Conservation (phyloP, 1,284 basidiomycete genomes). For the Hemileia vastatrix region DNA sequence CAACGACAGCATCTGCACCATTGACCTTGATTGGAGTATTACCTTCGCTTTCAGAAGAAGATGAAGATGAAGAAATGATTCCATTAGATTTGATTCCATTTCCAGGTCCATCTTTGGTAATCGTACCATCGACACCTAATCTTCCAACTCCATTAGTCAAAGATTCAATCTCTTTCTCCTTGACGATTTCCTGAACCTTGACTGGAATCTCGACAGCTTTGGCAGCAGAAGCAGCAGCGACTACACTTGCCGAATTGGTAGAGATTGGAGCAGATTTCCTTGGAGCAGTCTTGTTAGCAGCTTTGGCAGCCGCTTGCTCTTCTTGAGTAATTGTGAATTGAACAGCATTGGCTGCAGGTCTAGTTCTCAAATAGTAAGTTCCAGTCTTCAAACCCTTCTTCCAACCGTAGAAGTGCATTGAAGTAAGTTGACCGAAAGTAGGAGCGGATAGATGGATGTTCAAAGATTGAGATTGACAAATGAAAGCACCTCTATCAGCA, state of each 20-base stretch:
- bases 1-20: slow-evolving; percentile 21
- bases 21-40: slow-evolving; percentile 26
- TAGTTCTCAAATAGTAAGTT: slow-evolving; percentile 79
- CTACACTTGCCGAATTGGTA: slow-evolving; percentile 3
- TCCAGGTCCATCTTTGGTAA: slow-evolving; percentile 38
- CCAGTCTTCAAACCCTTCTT: slow-evolving; percentile 99
- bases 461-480: slow-evolving; percentile 73
- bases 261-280: neutral
- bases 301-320: slow-evolving; percentile 59
- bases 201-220: slow-evolving; percentile 7
- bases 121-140: slow-evolving; percentile 37
- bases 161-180: neutral
- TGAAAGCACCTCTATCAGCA: slow-evolving; percentile 95
- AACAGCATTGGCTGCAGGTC: slow-evolving; percentile 87
- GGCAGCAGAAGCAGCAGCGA: slow-evolving; percentile 10
- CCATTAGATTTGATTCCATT: slow-evolving; percentile 8
- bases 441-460: slow-evolving; percentile 91
- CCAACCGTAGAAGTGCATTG: slow-evolving; percentile 99
- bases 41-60: slow-evolving; percentile 19
- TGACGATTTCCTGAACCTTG: neutral
- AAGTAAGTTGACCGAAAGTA: slow-evolving; percentile 71
- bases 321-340: slow-evolving; percentile 85
- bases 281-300: slow-evolving; percentile 46
- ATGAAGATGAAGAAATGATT: slow-evolving; percentile 2
- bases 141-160: slow-evolving; percentile 27